Base-by-base conservation (phyloP, 805 yeast species). In the Hemisphaericaspora nanyangensis region DNA sequence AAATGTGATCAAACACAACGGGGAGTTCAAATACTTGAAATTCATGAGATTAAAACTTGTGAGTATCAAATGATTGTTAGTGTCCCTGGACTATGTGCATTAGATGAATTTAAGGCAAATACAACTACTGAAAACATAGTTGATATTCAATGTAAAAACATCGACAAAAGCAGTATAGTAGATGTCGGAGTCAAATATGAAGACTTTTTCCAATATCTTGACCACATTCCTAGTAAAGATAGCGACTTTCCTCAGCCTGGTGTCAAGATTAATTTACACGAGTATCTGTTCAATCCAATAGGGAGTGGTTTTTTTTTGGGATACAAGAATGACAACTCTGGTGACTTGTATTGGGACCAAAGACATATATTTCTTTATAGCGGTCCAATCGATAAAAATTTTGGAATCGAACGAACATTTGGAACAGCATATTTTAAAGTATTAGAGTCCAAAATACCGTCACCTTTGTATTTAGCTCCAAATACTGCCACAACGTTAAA, bases 41-140 rank as follows among this genome's bases (percentile, higher is more conserved):
- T 78, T 3, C 60, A 60, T 35, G 89, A 82, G 54, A 58, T 68
- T 24, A 69, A 66, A 39, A 76, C 82, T 0, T 82, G 89, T 53
- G 72, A 71, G 32, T 82, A 82, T 51, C 67, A 67, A 46, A 67
- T 79, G 57, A 62, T 63, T 19, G 58, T 82, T 3, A 68, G 67
- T 34, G 66, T 80, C 0, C 80, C 80, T 0, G 52, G 58, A 6
- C 58, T 82, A 17, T 82, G 88, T 46, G 41, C 41, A 38, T 32
- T 53, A 51, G 53, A 63, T 48, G 68, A 64, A 34, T 65, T 68
- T 37, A 36, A 42, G 29, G 62, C 64, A 5, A 51, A 40, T 17
- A 39, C 48, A 12, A 36, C 45, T 8, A 55, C 55, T 17, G 62
- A 57, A 19, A 47, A 53, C 19, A 51, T 53, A 25, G 43, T 55